phyloP scores from a whole-genome alignment of 768 basidiomycete genomes.

The Cytidiella melzeri region DNA sequence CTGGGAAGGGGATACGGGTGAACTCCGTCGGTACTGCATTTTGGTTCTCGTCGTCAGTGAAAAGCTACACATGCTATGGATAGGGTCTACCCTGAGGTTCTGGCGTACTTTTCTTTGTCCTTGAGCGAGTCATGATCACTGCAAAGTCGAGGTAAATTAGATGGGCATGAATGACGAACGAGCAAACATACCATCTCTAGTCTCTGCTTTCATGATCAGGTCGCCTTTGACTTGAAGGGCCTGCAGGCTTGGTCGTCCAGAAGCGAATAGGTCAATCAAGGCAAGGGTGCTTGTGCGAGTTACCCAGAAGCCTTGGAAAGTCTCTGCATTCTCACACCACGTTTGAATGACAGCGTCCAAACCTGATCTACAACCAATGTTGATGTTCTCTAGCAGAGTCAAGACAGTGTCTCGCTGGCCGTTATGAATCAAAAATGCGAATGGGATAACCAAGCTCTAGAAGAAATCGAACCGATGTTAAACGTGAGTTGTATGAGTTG shows the following conservation, averaged over 20 bases:
- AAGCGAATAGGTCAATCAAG: conserved; percentile 64
- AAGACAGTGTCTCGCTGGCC: conserved; percentile 73
- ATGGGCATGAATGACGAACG: too few relatives aligned
- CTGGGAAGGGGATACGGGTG: conserved; percentile 78
- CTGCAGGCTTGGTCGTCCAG: conserved; percentile 50
- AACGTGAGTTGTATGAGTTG: background rate
- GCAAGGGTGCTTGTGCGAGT: conserved; percentile 81
- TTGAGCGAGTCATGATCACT: conserved; percentile 97
- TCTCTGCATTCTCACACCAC: conserved; percentile 94
- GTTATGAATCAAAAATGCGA: conserved; percentile 87
- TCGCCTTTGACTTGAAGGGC: conserved; percentile 72
- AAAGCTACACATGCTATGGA: conserved; percentile 1
- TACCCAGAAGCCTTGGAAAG: conserved; percentile 94
- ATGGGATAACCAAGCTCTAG: conserved; percentile 86
- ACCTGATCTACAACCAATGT: conserved; percentile 46
- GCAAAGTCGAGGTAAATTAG: conserved; percentile 8
- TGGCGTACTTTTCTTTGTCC: conserved; percentile 74
- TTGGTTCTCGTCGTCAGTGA: conserved; percentile 16
- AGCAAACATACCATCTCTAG: conserved; percentile 63
- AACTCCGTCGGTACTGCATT: conserved; percentile 77
- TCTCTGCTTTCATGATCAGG: conserved; percentile 76
- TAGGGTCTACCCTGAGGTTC: background rate
- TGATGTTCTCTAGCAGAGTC: conserved; percentile 63
- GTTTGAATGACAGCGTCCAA: conserved; percentile 86
- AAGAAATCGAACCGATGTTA: background rate